Conservation (phyloP, 768 basidiomycete species). For the Suillus variegatus region DNA sequence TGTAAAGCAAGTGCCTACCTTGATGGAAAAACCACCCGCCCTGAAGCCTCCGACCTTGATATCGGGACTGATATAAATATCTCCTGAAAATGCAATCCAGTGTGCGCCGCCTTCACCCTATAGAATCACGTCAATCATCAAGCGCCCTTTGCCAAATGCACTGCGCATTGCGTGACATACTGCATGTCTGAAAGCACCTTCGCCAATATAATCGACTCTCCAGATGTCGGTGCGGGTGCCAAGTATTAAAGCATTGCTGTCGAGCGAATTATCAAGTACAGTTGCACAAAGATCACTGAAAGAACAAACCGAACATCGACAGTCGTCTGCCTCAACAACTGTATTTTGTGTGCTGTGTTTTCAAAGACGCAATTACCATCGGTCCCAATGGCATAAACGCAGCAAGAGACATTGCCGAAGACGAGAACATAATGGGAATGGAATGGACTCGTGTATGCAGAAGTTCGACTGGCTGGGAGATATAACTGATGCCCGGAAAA, state of each 20-base stretch:
- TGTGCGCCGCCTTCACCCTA: slow-evolving; percentile 63
- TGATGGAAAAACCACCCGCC: slow-evolving; percentile 63
- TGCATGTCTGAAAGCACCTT: slow-evolving; percentile 57
- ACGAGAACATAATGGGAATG: slow-evolving; percentile 64
- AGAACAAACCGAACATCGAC: slow-evolving; percentile 58
- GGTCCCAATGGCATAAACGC: slow-evolving; percentile 64
- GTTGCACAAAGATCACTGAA: neutral
- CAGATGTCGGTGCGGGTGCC: slow-evolving; percentile 73
- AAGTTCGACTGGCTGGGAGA: slow-evolving; percentile 63
- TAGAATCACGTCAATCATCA: slow-evolving; percentile 6
- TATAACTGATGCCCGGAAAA: slow-evolving; percentile 39
- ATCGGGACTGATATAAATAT: slow-evolving; percentile 51
- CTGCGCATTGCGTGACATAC: slow-evolving; percentile 38
- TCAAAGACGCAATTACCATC: slow-evolving; percentile 30
- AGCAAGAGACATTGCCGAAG: slow-evolving; percentile 55
- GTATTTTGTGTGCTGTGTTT: slow-evolving; percentile 48
- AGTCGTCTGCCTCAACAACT: slow-evolving; percentile 65
- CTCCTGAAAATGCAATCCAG: slow-evolving; percentile 63
- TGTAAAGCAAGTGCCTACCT: slow-evolving; percentile 39
- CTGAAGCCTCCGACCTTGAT: slow-evolving; percentile 63
- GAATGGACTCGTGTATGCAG: slow-evolving; percentile 58
- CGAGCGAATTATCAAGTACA: slow-evolving; percentile 7
- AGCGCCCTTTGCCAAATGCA: neutral
- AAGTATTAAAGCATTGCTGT: slow-evolving; percentile 46
- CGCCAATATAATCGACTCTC: slow-evolving; percentile 64